A percentile compares a stretch with the other conserved stretches of the same genome.
Conservation (phyloP, 108 stramenopile genomes). For the Nitzschia sp. region DNA sequence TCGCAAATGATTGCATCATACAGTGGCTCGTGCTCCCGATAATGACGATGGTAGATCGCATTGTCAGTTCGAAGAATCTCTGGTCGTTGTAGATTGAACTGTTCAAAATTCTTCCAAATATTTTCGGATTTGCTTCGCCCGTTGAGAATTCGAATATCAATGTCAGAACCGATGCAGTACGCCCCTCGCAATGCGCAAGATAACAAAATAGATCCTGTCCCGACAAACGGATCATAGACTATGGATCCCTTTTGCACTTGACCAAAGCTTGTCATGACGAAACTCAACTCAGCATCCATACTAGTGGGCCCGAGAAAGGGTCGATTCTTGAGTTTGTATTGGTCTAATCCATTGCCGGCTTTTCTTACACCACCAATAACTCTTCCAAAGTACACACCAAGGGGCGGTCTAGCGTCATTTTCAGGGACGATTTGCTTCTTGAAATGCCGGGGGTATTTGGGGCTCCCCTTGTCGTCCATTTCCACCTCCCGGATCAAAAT, state of each 20-base stretch:
- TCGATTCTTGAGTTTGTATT: slow-evolving; percentile 91
- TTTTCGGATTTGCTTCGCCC: slow-evolving; percentile 77
- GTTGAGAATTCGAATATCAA: slow-evolving; percentile 90
- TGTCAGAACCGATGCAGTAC: slow-evolving; percentile 91
- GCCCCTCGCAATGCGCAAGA: slow-evolving; percentile 90
- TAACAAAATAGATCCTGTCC: slow-evolving; percentile 94
- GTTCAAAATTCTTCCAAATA: slow-evolving; percentile 83
- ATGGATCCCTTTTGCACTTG: slow-evolving; percentile 58
- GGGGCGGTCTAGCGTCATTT: slow-evolving; percentile 63
- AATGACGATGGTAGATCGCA: slow-evolving; percentile 85
- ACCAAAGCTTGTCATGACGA: slow-evolving; percentile 95
- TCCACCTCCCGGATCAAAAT: slow-evolving; percentile 77
- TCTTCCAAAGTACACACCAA: slow-evolving; percentile 82
- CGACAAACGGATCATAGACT: slow-evolving; percentile 96
- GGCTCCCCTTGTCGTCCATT: slow-evolving; percentile 59
- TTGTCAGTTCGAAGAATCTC: slow-evolving; percentile 94
- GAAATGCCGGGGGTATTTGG: slow-evolving; percentile 24
- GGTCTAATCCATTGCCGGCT: slow-evolving; percentile 64
- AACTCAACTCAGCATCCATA: slow-evolving; percentile 94
- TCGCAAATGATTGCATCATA: slow-evolving; percentile 89
- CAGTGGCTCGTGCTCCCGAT: slow-evolving; percentile 46
- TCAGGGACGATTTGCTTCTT: slow-evolving; percentile 53
- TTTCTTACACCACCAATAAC: slow-evolving; percentile 56
- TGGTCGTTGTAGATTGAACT: slow-evolving; percentile 86
- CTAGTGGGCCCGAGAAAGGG: slow-evolving; percentile 95